Conservation (phyloP, 371 early-diverging fungal genomes). For the Apophysomyces ossiformis region DNA sequence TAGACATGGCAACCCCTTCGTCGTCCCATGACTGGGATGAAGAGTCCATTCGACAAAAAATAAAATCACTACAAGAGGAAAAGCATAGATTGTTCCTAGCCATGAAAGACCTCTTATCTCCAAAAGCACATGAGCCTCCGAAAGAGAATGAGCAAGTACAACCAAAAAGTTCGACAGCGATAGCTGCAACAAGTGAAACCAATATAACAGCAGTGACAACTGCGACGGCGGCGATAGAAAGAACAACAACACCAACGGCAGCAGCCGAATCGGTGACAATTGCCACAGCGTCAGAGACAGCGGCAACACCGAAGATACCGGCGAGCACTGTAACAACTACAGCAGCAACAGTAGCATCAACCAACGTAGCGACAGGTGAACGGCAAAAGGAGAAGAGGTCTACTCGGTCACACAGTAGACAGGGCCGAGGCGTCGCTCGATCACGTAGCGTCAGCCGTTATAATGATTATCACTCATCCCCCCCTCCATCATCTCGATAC, state of each 20-base stretch:
- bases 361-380: neutral
- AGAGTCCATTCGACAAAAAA: constrained; percentile 37
- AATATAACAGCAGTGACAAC: too few species aligned
- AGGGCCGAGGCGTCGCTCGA: constrained; percentile 22
- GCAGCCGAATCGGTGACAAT: neutral
- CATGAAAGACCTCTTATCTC: constrained; percentile 40
- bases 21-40: constrained; percentile 19
- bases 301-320: neutral
- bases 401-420: constrained; percentile 20
- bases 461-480: constrained; percentile 14
- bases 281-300: neutral
- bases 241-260: too few species aligned
- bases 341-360: constrained; percentile 13
- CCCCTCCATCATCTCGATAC: constrained; percentile 15
- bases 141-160: neutral
- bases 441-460: constrained; percentile 31
- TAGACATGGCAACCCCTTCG: constrained; percentile 10
- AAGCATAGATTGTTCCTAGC: constrained; percentile 47
- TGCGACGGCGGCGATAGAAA: too few species aligned
- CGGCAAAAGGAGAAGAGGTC: constrained; percentile 9
- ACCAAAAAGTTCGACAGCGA: too few species aligned
- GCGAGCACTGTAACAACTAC: neutral
- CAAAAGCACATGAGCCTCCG: constrained; percentile 6
- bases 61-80: constrained; percentile 36
- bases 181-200: too few species aligned